Base-by-base conservation (phyloP, 352 stramenopile species). In the Phytophthora quininea region DNA sequence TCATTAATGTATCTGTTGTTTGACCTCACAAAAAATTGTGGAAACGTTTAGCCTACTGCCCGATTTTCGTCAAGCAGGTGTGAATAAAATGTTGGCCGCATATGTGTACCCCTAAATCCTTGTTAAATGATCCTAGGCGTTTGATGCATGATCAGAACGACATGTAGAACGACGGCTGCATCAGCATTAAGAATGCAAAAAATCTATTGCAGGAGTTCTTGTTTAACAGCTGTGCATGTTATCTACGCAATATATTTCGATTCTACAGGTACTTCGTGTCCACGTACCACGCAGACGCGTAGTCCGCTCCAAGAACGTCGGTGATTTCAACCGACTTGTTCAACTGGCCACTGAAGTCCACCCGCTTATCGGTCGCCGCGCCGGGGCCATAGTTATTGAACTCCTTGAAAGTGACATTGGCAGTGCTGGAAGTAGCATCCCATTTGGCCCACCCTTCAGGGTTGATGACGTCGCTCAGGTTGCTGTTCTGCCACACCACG, bases 401-500 rank as follows among this genome's bases (percentile, higher is more conserved):
- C 52, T 71, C 64, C 57, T 67, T 71, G 24, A 67, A 71, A 29
- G 49, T 30, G 15, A 71, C 35, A 37, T 62, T 54, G 9, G 42
- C 64, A 31, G 64, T 71, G 58, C 57, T 67, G 14, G 64, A 67
- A 8, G 51, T 66, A 29, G 27, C 32, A n/a, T 71, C 57, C 64
- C 64, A 71, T 7, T 40, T 58, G 2, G 43, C 9, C 64, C 64
- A 71, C 8, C 64, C 64, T 53, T 71, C 50, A 15, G 64, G 57
- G 57, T 71, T 71, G 19, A 71, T 59, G 15, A 71, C 63, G 19
- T 71, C 63, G 33, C 63, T 42, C 6, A 68, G 53, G 40, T 68
- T 50, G 31, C 61, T 63, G 37, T 70, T 70, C 42, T 70, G 63
- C 57, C 63, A 71, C 15, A 71, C 54, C 38, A 71, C 57, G 6